Evolutionary conservation across 2,329 filamentous ascomycete species (phyloP).

Genomic region (Exophiala sideris): DNA sequence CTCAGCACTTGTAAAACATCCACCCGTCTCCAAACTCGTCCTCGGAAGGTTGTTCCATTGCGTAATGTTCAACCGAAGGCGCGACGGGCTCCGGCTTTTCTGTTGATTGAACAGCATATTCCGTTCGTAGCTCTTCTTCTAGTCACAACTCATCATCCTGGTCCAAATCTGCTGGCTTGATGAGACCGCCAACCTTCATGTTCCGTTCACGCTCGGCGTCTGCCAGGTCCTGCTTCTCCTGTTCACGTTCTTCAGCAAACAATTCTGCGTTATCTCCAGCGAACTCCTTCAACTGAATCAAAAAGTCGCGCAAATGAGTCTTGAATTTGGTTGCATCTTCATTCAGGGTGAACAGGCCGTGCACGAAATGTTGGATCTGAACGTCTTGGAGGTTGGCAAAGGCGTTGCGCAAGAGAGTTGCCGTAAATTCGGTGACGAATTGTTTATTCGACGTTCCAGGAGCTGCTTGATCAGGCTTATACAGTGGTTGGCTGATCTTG

Average conservation of each 20-base stretch:
- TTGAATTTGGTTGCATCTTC: constrained; percentile 93
- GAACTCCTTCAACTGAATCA: constrained; percentile 96
- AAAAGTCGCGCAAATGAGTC: constrained; percentile 89
- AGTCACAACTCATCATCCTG: constrained; percentile 83
- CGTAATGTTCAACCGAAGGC: constrained; percentile 28
- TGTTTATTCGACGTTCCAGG: constrained; percentile 83
- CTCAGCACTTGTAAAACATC: constrained; percentile 26
- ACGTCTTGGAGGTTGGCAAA: constrained; percentile 88
- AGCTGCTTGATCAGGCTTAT: constrained; percentile 76
- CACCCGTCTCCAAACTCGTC: constrained; percentile 22
- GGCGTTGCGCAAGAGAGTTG: constrained; percentile 77
- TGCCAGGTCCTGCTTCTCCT: constrained; percentile 80
- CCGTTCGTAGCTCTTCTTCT: constrained; percentile 59
- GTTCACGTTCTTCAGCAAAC: constrained; percentile 90
- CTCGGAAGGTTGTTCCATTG: constrained; percentile 17
- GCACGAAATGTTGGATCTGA: constrained; percentile 87
- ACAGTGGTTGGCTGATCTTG: constrained; percentile 91
- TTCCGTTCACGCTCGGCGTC: constrained; percentile 85
- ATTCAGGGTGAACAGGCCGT: constrained; percentile 83
- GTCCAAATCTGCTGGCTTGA: constrained; percentile 96
- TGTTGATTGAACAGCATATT: constrained; percentile 18
- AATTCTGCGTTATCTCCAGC: constrained; percentile 92
- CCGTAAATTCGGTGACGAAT: constrained; percentile 85
- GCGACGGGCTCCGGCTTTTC: constrained; percentile 1
- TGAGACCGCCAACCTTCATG: constrained; percentile 89